Base-by-base conservation (phyloP, 164 flowering plant genomes). In the Magnolia changhungtana region DNA sequence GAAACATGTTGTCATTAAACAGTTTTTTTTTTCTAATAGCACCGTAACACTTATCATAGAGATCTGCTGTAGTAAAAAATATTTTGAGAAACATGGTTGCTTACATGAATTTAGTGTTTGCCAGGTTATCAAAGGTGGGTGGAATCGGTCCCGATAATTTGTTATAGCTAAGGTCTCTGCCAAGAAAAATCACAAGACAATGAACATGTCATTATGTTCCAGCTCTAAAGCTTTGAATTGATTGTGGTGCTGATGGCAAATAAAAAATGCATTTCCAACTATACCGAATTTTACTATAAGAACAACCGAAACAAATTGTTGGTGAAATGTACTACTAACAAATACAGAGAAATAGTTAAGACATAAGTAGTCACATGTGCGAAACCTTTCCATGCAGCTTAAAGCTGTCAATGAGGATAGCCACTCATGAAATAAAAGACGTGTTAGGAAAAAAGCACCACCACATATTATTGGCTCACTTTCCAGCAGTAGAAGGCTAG, bases 81-180 rank as follows among this genome's bases (percentile, higher is more conserved):
- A 51, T 67, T 13, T 8, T 31, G 14, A 24, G 1, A 68, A 61
- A 51, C 10, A 37, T 19, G 19, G 8, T 31, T 29, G 78, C 93
- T 85, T 82, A 89, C 94, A 89, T 76, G 63, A 82, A 83, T 65
- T 79, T 78, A 72, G 64, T 19, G 20, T 66, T 59, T 61, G 23
- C 1, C 19, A 87, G 58, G 18, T 72, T 77, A 5, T 50, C 78
- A 55, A 82, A 78, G 71, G 37, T 64, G 69, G 52, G 27, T 24
- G 93, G 91, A 79, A 92, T 80, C 65, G 79, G 71, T 71, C 97
- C 97, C 29, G 58, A 78, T 69, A 92, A 78, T 77, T 81, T 84
- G 82, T 92, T 90, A 74, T 89, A 92, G 83, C 91, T 92, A 76
- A 88, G 82, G 83, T 92, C 97, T 82, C 97, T 92, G 82, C 73